Evolutionary conservation across 768 basidiomycete species (phyloP).

Genomic region (Lentinula detonsa): DNA sequence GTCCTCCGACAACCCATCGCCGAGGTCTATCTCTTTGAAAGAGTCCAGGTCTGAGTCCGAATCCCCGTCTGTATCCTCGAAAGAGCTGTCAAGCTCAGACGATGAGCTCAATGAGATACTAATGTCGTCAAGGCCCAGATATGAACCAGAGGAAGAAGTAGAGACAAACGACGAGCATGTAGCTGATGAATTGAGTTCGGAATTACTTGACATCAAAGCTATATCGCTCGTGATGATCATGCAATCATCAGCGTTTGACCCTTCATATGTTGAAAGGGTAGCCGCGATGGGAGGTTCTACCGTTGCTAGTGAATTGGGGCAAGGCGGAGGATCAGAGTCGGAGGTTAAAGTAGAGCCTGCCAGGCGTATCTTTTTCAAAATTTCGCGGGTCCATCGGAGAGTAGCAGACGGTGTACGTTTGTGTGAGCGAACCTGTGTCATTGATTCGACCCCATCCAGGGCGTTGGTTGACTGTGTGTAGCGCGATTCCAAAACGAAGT

Average conservation of each 20-base stretch:
- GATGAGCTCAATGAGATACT: not conserved
- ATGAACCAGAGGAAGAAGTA: slow-evolving; percentile 9
- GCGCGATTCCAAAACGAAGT: not conserved
- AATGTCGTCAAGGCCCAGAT: slow-evolving; percentile 10
- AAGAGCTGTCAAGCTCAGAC: not conserved
- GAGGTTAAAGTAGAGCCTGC: not conserved
- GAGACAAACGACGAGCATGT: not conserved
- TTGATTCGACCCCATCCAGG: not conserved
- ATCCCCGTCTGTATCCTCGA: not conserved
- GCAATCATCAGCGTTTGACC: not conserved
- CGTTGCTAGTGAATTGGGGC: not conserved
- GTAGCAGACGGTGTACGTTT: not conserved
- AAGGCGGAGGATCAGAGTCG: not conserved
- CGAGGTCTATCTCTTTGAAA: slow-evolving; percentile 9
- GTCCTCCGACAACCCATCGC: slow-evolving; percentile 15
- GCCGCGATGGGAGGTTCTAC: not conserved
- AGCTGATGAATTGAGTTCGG: not conserved
- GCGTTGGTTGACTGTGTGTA: not conserved
- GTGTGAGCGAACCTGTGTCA: not conserved
- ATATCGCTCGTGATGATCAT: not conserved
- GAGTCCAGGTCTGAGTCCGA: slow-evolving; percentile 12
- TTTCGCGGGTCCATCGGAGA: slow-evolving; percentile 2
- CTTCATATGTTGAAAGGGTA: not conserved
- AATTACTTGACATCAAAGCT: not conserved
- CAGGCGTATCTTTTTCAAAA: slow-evolving; percentile 1